Evolutionary conservation across 2,329 filamentous ascomycete species (phyloP).

Genomic region (Scedosporium aurantiacum): DNA sequence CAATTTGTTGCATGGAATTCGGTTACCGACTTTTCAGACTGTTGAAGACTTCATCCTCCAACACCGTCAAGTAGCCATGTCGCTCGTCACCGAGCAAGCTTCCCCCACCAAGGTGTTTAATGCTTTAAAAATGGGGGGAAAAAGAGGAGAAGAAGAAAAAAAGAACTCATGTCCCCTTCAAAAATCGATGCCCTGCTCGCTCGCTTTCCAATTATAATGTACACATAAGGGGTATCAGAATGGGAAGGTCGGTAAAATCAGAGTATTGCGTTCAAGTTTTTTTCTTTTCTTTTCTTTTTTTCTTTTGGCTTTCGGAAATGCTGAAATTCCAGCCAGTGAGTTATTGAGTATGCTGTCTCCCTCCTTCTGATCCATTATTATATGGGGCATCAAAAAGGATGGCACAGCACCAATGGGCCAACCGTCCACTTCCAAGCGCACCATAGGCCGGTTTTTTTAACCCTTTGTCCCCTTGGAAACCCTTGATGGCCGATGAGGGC

Average conservation of each 20-base stretch:
- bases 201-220: constrained; percentile 1
- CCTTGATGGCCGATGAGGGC: background rate
- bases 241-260: background rate
- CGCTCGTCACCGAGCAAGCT: background rate
- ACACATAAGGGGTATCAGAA: background rate
- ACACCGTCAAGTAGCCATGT: background rate
- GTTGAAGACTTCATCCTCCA: background rate
- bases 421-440: background rate
- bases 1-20: constrained; percentile 1
- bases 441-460: background rate
- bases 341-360: background rate
- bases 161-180: background rate
- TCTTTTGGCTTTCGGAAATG: constrained; percentile 1
- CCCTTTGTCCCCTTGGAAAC: background rate
- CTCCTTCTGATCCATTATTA: background rate
- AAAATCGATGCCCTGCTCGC: background rate
- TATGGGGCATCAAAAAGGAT: background rate
- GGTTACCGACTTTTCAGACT: background rate
- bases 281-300: too few species aligned
- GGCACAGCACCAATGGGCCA: background rate
- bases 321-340: background rate
- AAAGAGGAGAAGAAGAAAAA: background rate
- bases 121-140: background rate
- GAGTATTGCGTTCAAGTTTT: background rate
- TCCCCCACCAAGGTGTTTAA: background rate